Percentiles rank a stretch among this genome's conserved stretches.
Evolutionary conservation across 371 early-diverging fungal genomes (phyloP).

Genomic region (Mucor plumbeus): DNA sequence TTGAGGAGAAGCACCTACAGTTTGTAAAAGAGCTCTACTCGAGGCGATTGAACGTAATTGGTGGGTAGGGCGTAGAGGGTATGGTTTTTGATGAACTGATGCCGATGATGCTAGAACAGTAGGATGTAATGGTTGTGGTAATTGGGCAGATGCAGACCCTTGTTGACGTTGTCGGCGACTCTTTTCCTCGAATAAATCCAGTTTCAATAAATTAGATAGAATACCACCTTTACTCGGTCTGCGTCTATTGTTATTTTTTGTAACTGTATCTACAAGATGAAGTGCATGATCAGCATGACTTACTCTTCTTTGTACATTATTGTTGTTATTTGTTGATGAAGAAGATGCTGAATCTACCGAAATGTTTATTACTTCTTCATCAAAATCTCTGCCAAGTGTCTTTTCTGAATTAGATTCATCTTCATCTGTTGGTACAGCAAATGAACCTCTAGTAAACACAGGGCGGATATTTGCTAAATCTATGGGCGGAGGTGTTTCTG

Average conservation of each 20-base stretch:
- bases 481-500: slow-evolving; percentile 36
- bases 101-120: neutral
- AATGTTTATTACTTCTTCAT: neutral
- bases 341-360: neutral
- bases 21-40: slow-evolving; percentile 26
- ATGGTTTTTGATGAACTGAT: neutral
- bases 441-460: neutral
- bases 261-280: slow-evolving; percentile 34
- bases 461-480: slow-evolving; percentile 8
- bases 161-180: neutral
- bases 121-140: neutral
- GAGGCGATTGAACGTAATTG: slow-evolving; percentile 28
- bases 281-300: slow-evolving; percentile 39
- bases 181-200: slow-evolving; percentile 34
- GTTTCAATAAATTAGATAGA: slow-evolving; percentile 52
- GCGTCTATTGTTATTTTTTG: slow-evolving; percentile 15
- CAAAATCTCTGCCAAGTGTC: neutral
- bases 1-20: slow-evolving; percentile 26
- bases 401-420: slow-evolving; percentile 6
- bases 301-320: neutral
- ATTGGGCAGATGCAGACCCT: neutral
- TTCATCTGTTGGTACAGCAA: neutral
- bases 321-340: neutral
- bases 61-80: slow-evolving; percentile 20
- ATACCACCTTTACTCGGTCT: slow-evolving; percentile 51